These are phyloP conservation scores for Cajanus cajan DNA, from an alignment of 306 rosid species.

Conservation along the genomic window DNA sequence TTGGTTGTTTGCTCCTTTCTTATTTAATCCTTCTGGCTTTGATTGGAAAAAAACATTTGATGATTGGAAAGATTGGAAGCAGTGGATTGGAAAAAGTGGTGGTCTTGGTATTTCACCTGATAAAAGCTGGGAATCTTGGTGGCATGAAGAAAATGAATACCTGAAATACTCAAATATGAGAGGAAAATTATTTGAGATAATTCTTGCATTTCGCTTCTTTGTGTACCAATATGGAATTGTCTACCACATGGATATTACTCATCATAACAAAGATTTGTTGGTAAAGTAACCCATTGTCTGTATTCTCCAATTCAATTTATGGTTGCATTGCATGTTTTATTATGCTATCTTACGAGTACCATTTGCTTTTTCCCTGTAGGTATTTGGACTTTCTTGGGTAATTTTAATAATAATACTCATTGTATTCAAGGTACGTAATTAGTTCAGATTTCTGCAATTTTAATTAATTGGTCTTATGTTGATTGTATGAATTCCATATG, in stretches of 20 bases:
- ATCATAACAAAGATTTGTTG: constrained; percentile 61
- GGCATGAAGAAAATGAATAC: constrained; percentile 95
- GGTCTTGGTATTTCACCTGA: constrained; percentile 81
- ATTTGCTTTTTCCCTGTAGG: constrained; percentile 44
- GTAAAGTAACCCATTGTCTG: constrained; percentile 44
- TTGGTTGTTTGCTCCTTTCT: constrained; percentile 97
- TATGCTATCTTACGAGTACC: constrained; percentile 24
- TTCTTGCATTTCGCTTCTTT: constrained; percentile 84
- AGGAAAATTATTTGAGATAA: constrained; percentile 79
- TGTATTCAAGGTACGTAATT: constrained; percentile 65
- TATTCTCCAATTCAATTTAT: constrained; percentile 18
- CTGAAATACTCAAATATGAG: constrained; percentile 67
- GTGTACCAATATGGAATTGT: constrained; percentile 89
- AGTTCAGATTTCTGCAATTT: not conserved
- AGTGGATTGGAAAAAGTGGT: constrained; percentile 99
- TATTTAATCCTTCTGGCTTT: constrained; percentile 91
- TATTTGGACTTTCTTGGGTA: constrained; percentile 83
- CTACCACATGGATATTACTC: constrained; percentile 86
- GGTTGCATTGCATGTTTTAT: not conserved
- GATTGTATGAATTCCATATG: constrained; percentile 24
- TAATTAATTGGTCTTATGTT: constrained; percentile 11
- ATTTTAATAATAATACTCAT: constrained; percentile 65
- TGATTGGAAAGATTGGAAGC: constrained; percentile 97
- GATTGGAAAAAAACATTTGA: constrained; percentile 99
- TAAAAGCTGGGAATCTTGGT: constrained; percentile 98